phyloP scores from a whole-genome alignment of 2,329 filamentous ascomycete species.

The Chaetothyriales sp. region DNA sequence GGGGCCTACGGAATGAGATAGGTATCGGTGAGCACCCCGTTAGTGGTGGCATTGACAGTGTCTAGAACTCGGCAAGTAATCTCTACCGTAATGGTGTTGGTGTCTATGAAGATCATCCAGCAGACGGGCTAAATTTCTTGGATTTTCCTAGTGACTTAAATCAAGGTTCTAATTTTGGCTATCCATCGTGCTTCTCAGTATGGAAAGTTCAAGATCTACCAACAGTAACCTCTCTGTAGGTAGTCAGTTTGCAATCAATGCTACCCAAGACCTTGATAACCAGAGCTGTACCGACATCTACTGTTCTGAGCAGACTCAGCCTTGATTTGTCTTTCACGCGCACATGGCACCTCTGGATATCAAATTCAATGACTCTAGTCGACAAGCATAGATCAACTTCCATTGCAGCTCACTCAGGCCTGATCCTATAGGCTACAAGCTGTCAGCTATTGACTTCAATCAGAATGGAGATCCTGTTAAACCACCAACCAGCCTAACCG shows the following conservation, averaged over 20 bases:
- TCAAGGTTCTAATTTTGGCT: conserved; percentile 48
- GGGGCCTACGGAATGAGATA: conserved; percentile 61
- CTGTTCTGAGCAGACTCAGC: conserved; percentile 30
- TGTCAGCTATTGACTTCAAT: conserved; percentile 34
- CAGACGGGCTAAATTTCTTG: conserved; percentile 61
- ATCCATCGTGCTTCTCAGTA: conserved; percentile 54
- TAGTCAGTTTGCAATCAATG: conserved; percentile 36
- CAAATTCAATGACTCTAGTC: conserved; percentile 48
- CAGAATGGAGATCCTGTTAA: conserved; percentile 33
- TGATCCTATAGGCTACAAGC: conserved; percentile 37
- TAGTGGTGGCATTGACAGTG: conserved; percentile 38
- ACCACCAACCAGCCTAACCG: conserved; percentile 23
- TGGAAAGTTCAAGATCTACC: conserved; percentile 45
- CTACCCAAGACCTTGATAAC: conserved; percentile 28
- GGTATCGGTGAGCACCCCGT: conserved; percentile 45
- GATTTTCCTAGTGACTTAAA: conserved; percentile 45
- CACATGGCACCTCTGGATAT: conserved; percentile 62
- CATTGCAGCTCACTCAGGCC: conserved; percentile 55
- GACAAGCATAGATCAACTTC: conserved; percentile 52
- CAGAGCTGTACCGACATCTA: conserved; percentile 32
- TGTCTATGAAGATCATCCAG: conserved; percentile 56
- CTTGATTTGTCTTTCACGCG: conserved; percentile 46
- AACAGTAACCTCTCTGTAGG: conserved; percentile 33
- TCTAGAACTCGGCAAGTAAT: conserved; percentile 60
- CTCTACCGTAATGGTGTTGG: conserved; percentile 45